Percentiles rank a stretch among this genome's conserved stretches.
phyloP scores from a whole-genome alignment of 257 asterid species.

The Solanum rostratum region DNA sequence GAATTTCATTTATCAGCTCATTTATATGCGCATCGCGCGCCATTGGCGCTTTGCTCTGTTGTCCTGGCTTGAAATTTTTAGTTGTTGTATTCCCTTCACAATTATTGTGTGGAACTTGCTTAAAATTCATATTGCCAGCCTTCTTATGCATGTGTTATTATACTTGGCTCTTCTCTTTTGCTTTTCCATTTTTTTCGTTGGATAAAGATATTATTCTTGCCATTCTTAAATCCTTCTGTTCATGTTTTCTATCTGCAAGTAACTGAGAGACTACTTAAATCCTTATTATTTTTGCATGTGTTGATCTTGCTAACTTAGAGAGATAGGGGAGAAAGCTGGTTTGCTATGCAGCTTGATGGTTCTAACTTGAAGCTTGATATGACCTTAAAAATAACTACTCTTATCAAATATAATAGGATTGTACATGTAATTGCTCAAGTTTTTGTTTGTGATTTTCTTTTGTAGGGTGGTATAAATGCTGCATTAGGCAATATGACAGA shows the following conservation, averaged over 20 bases:
- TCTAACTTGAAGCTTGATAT: not conserved
- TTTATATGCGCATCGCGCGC: too few relatives aligned
- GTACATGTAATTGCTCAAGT: not conserved
- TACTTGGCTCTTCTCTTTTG: not conserved
- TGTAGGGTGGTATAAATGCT: slow-evolving; percentile 96
- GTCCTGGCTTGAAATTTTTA: not conserved
- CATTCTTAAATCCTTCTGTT: not conserved
- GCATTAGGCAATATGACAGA: slow-evolving; percentile 94
- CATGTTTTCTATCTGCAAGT: not conserved
- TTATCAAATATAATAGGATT: not conserved
- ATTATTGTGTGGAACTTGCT: not conserved
- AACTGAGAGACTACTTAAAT: too few relatives aligned
- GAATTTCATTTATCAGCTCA: not conserved
- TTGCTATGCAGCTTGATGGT: not conserved
- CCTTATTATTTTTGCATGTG: too few relatives aligned
- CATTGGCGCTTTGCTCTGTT: too few relatives aligned
- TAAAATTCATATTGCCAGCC: not conserved
- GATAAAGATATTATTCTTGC: not conserved
- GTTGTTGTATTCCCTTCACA: not conserved
- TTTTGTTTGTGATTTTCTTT: not conserved
- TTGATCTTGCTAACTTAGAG: not conserved
- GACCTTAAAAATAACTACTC: not conserved
- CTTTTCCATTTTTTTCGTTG: not conserved
- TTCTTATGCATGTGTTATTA: not conserved
- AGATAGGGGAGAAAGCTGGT: not conserved